Evolutionary conservation across 2,329 filamentous ascomycete species (phyloP).

Genomic region (Neurospora crassa): DNA sequence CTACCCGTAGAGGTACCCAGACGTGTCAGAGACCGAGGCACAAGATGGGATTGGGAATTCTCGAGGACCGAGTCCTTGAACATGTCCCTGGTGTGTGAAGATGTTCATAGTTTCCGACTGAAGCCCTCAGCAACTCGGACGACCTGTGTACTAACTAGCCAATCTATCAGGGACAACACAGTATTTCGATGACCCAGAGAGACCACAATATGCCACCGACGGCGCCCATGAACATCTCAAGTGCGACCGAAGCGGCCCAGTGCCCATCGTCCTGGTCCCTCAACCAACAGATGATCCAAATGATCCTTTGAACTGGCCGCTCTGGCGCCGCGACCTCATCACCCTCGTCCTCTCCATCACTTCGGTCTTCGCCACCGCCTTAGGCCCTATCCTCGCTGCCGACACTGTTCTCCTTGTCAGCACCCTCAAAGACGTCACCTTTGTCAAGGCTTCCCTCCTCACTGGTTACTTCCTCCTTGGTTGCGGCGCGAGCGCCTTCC

Average conservation of each 20-base stretch:
- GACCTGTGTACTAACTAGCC: slow-evolving; percentile 2
- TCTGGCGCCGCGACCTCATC: slow-evolving; percentile 77
- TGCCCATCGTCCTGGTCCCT: slow-evolving; percentile 69
- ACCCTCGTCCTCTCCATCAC: slow-evolving; percentile 68
- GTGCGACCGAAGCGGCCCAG: slow-evolving; percentile 56
- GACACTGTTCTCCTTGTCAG: slow-evolving; percentile 68
- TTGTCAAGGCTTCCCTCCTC: slow-evolving; percentile 70
- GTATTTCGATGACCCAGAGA: slow-evolving; percentile 52
- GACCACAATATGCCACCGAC: slow-evolving; percentile 33
- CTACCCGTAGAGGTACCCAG: background rate
- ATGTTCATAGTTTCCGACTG: background rate
- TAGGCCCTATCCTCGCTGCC: slow-evolving; percentile 79
- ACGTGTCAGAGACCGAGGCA: slow-evolving; percentile 1
- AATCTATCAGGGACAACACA: slow-evolving; percentile 43
- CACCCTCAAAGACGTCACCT: slow-evolving; percentile 51
- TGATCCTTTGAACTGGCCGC: slow-evolving; percentile 77
- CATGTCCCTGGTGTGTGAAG: slow-evolving; percentile 61
- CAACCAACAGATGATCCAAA: slow-evolving; percentile 88
- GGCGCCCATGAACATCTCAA: slow-evolving; percentile 46
- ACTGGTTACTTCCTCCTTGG: slow-evolving; percentile 85
- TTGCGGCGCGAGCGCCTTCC: slow-evolving; percentile 68
- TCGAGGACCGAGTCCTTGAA: slow-evolving; percentile 55
- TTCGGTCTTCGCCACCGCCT: slow-evolving; percentile 73
- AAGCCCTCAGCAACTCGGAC: background rate
- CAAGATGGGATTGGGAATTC: slow-evolving; percentile 61